Percentiles rank a stretch among this genome's conserved stretches.
Evolutionary conservation across 2,329 filamentous ascomycete genomes (phyloP).

Genomic region (Pseudohalonectria lignicola): DNA sequence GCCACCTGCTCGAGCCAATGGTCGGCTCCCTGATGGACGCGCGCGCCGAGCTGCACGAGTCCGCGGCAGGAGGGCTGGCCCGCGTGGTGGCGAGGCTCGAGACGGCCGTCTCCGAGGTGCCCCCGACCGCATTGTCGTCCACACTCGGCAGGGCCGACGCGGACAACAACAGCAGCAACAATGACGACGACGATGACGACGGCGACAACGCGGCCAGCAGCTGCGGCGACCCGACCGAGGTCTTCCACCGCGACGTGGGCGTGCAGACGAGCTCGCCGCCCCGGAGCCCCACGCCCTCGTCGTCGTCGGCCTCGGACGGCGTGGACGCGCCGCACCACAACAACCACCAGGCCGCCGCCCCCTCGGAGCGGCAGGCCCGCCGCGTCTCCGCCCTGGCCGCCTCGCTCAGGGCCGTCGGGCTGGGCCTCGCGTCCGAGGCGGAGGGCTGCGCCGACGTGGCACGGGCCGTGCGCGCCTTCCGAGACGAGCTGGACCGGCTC

Average conservation of each 20-base stretch:
- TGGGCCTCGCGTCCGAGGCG: slow-evolving; percentile 30
- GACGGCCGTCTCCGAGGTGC: slow-evolving; percentile 49
- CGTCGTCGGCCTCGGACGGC: neutral
- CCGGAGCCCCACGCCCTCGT: slow-evolving; percentile 19
- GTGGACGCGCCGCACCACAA: slow-evolving; percentile 4
- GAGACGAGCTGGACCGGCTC: slow-evolving; percentile 54
- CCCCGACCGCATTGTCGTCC: slow-evolving; percentile 16
- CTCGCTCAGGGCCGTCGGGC: slow-evolving; percentile 28
- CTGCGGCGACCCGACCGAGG: slow-evolving; percentile 58
- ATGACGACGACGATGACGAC: slow-evolving; percentile 9
- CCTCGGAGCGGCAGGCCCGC: slow-evolving; percentile 21
- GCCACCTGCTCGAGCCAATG: slow-evolving; percentile 56
- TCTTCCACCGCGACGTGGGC: slow-evolving; percentile 72
- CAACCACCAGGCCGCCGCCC: slow-evolving; percentile 9
- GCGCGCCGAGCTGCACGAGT: slow-evolving; percentile 40
- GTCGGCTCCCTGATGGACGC: slow-evolving; percentile 38
- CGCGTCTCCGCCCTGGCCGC: slow-evolving; percentile 30
- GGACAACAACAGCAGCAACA: slow-evolving; percentile 8
- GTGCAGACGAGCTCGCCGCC: slow-evolving; percentile 58
- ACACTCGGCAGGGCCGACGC: neutral
- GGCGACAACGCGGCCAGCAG: slow-evolving; percentile 29
- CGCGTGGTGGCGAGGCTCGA: slow-evolving; percentile 40
- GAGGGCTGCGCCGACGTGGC: slow-evolving; percentile 40
- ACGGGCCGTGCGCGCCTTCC: slow-evolving; percentile 44
- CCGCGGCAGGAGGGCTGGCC: slow-evolving; percentile 31